Conservation (phyloP, 140 eudicot species). For the Erigeron philadelphicus region DNA sequence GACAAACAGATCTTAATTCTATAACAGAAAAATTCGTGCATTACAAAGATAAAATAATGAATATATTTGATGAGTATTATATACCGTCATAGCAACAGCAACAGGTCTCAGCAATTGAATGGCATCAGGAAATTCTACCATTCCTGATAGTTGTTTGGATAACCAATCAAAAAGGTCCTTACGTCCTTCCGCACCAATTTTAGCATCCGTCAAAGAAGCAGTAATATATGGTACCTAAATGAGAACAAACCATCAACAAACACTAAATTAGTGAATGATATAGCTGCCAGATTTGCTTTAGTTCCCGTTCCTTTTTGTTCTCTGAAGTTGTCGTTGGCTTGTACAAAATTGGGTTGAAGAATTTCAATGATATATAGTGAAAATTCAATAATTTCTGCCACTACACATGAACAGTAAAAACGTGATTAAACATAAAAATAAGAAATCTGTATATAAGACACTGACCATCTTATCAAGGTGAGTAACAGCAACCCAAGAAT, state of each 20-base stretch:
- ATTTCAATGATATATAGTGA: background rate
- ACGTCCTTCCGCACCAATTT: slow-evolving; percentile 98
- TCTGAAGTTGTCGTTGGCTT: background rate
- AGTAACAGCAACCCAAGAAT: slow-evolving; percentile 91
- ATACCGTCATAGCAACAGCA: slow-evolving; percentile 88
- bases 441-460: background rate
- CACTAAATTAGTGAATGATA: background rate
- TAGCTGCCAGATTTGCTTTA: background rate
- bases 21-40: background rate
- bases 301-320: background rate
- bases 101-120: slow-evolving; percentile 75
- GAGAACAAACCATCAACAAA: background rate
- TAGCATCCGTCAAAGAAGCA: slow-evolving; percentile 75
- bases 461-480: slow-evolving; percentile 96
- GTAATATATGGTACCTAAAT: slow-evolving; percentile 75
- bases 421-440: background rate
- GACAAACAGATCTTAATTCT: slow-evolving; percentile 16
- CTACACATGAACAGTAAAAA: background rate
- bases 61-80: background rate
- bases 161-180: slow-evolving; percentile 97
- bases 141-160: slow-evolving; percentile 62
- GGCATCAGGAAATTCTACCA: slow-evolving; percentile 75
- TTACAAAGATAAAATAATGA: background rate
- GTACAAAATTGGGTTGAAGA: background rate
- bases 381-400: background rate